Evolutionary conservation across 768 basidiomycete species (phyloP).

Genomic region (Suillus plorans): DNA sequence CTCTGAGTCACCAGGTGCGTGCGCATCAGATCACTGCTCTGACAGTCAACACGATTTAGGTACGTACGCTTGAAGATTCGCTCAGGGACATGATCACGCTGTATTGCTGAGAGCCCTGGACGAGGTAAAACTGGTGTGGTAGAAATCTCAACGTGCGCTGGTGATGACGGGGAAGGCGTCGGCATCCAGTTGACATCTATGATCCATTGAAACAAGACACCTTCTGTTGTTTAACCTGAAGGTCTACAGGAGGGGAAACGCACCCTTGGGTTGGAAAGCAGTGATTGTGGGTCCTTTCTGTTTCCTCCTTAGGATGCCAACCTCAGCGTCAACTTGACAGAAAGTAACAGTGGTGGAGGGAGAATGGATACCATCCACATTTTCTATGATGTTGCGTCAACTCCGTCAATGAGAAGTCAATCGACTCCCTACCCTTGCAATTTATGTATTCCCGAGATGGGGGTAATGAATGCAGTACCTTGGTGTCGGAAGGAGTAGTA

Average conservation of each 20-base stretch:
- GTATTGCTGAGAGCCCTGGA: not conserved
- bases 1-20: not conserved
- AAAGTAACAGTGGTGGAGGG: not conserved
- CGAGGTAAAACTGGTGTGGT: not conserved
- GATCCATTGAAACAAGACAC: not conserved
- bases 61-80: not conserved
- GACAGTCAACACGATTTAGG: not conserved
- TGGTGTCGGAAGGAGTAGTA: not conserved
- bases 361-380: not conserved
- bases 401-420: not conserved
- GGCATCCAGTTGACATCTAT: not conserved
- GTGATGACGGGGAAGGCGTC: not conserved
- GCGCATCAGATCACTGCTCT: not conserved
- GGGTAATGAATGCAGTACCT: not conserved
- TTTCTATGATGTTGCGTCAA: not conserved
- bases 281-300: not conserved
- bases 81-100: not conserved
- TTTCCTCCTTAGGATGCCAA: not conserved
- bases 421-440: not conserved
- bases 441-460: not conserved
- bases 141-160: not conserved
- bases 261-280: not conserved
- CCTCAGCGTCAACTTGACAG: not conserved
- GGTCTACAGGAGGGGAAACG: not conserved
- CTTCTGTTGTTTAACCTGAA: not conserved